Conservation (phyloP, 1,139 yeast species). For the Yamadazyma triangularis region DNA sequence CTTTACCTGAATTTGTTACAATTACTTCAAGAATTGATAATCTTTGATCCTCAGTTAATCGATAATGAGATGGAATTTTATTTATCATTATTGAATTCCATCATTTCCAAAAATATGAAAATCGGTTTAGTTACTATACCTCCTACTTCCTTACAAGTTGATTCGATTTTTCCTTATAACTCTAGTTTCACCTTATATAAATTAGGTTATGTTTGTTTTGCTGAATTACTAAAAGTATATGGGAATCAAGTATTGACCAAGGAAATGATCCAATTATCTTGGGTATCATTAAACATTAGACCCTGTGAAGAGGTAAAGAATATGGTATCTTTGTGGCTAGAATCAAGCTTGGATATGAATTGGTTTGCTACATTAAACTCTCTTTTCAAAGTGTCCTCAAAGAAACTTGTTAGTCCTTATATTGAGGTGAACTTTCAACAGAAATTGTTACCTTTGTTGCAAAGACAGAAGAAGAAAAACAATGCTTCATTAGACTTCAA, state of each 20-base stretch:
- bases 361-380: conserved; percentile 41
- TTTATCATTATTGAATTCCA: conserved; percentile 25
- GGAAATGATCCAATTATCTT: conserved; percentile 33
- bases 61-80: conserved; percentile 29
- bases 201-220: conserved; percentile 36
- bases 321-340: conserved; percentile 38
- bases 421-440: conserved; percentile 38
- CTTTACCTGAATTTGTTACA: conserved; percentile 24
- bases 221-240: conserved; percentile 35
- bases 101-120: conserved; percentile 36
- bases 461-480: conserved; percentile 38
- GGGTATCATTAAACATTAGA: conserved; percentile 41
- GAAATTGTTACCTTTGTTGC: conserved; percentile 40
- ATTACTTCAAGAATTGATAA: conserved; percentile 36
- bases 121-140: conserved; percentile 29
- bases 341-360: conserved; percentile 29
- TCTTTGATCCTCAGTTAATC: conserved; percentile 36
- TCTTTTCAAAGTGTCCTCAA: conserved; percentile 33
- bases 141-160: conserved; percentile 32
- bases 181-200: conserved; percentile 32
- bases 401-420: conserved; percentile 35
- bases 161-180: conserved; percentile 37
- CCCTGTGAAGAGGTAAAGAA: conserved; percentile 35
- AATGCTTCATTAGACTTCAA: conserved; percentile 31
- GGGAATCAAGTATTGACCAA: conserved; percentile 32